phyloP scores from a whole-genome alignment of 2,329 filamentous ascomycete genomes.

The Aspergillus fumigatiaffinis region DNA sequence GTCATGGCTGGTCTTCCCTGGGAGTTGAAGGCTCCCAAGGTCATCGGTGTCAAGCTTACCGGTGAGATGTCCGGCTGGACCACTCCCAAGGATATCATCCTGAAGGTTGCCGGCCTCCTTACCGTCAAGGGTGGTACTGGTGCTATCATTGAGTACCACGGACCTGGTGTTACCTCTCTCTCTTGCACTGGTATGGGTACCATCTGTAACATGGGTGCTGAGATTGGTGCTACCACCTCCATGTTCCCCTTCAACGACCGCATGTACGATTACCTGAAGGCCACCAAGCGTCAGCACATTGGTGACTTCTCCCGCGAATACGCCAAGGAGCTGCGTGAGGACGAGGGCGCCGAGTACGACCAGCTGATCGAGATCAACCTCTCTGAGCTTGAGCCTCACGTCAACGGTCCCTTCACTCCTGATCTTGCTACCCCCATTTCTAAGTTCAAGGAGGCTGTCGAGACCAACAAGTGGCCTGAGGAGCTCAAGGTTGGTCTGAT shows the following conservation, averaged over 20 bases:
- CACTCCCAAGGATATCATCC: constrained; percentile 91
- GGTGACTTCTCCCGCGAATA: constrained; percentile 85
- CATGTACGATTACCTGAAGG: constrained; percentile 92
- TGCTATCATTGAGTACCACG: constrained; percentile 60
- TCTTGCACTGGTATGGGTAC: constrained; percentile 86
- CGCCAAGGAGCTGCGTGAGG: constrained; percentile 78
- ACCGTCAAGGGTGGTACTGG: constrained; percentile 98
- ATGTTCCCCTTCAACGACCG: constrained; percentile 97
- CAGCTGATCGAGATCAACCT: constrained; percentile 96
- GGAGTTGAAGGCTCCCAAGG: constrained; percentile 97
- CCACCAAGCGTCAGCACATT: constrained; percentile 86
- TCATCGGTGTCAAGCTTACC: constrained; percentile 94
- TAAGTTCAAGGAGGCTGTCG: constrained; percentile 92
- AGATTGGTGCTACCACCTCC: constrained; percentile 74
- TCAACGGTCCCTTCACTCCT: constrained; percentile 98
- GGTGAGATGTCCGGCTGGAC: constrained; percentile 88
- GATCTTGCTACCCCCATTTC: constrained; percentile 97
- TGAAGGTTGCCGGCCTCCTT: constrained; percentile 93
- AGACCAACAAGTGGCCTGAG: constrained; percentile 92
- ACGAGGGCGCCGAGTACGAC: constrained; percentile 92
- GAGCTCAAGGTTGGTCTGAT: constrained; percentile 96
- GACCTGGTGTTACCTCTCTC: constrained; percentile 69
- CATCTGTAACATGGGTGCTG: constrained; percentile 66
- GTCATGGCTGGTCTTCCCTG: constrained; percentile 96
- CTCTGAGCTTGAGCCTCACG: constrained; percentile 89